A percentile compares a stretch with the other conserved stretches of the same genome.
Conservation (phyloP, 108 stramenopile genomes). For the Pseudonitzschia delicatissima region DNA sequence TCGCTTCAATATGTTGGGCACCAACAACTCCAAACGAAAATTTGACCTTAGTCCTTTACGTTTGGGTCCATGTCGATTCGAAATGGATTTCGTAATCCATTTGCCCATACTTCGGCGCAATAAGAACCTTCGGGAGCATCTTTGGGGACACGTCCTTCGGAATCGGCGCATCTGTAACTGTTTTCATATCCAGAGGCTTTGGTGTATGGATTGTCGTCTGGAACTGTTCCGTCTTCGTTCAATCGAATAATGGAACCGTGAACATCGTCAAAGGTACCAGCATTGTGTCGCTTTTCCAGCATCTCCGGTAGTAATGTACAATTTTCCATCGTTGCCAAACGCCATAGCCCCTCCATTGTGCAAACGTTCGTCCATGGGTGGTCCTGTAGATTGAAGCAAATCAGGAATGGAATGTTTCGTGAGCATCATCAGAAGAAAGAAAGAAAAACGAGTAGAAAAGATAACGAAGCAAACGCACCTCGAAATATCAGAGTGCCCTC, state of each 20-base stretch:
- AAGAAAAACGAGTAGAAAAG: not conserved
- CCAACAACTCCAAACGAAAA: constrained; percentile 37
- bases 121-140: not conserved
- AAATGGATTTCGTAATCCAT: constrained; percentile 39
- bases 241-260: constrained; percentile 29
- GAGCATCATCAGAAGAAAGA: not conserved
- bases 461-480: not conserved
- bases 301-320: constrained; percentile 35
- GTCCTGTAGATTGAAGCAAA: constrained; percentile 7
- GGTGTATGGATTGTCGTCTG: constrained; percentile 34
- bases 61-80: constrained; percentile 37
- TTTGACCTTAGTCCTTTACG: constrained; percentile 9
- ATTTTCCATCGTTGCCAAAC: constrained; percentile 42
- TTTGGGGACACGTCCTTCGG: not conserved
- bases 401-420: constrained; percentile 13
- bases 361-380: constrained; percentile 8
- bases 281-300: constrained; percentile 5
- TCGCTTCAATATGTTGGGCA: constrained; percentile 25
- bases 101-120: constrained; percentile 27
- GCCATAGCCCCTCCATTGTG: constrained; percentile 35
- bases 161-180: constrained; percentile 3
- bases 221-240: constrained; percentile 31
- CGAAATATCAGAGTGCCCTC: constrained; percentile 5
- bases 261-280: constrained; percentile 1
- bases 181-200: constrained; percentile 2